Base-by-base conservation (phyloP, 305 asterid species). In the Fraxinus sp. region DNA sequence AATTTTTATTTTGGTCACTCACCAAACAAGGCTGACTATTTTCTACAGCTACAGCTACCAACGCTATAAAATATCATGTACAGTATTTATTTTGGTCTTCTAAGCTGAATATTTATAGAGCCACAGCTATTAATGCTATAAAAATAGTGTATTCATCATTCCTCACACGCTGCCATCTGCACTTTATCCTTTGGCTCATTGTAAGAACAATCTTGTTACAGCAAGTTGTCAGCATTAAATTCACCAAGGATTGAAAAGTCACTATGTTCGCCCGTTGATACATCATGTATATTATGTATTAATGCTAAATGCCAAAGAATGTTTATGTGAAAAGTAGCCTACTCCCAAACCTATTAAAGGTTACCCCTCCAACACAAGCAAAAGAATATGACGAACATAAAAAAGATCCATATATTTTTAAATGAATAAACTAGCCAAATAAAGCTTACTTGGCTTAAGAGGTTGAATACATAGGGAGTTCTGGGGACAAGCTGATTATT, bases 21-120 rank as follows among this genome's bases (percentile, higher is more conserved):
- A 55, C n/a, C 9, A 80, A 64, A 74, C 35, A n/a, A 66, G 30
- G 75, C 66, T 32, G n/a, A 75, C 74, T 26, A 52, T 22, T 24
- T 46, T 68, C 13, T 11, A 37, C 78, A 68, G 77, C 81, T 41
- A 36, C 6, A 84, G 80, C 80, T 74, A 74, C 30, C 66, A 72
- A 20, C 18, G 43, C 26, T 66, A 59, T 55, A 55, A 55, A 55
- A n/a, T 55, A 49, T 49, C 59, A 16, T 52, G 57, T 64, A 64
- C 18, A 18, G 35, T 76, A 41, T 59, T 18, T 75, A 30, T 79
- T 71, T 26, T 33, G n/a, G 75, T 20, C n/a, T 72, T 55, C 46
- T n/a, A 39, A 46, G 75, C 66, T 24, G n/a, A 70, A 64, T 18
- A 52, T 37, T 14, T 46, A 75, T 1, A 37, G 75, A 57, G 77